Evolutionary conservation across 2,329 filamentous ascomycete genomes (phyloP), one percentile per base, ranked within the genome.

Genomic region (Penicillium brevicompactum): DNA sequence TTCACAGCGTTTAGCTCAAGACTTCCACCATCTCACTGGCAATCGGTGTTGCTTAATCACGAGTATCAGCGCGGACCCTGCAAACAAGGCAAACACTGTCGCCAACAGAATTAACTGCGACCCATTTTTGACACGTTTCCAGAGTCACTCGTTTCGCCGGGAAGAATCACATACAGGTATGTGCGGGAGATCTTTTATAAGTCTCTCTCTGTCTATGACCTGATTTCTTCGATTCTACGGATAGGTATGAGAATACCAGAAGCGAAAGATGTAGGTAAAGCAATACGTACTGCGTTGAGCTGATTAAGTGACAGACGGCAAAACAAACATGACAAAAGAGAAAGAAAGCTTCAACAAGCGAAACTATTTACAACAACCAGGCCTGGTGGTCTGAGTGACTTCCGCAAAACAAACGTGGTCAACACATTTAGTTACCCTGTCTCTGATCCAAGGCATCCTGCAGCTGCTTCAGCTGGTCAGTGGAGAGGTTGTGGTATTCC

Each of bases 11-110:
- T 62, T 64, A 34, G 32, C 13, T 57, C 61, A 65, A 42, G 51
- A 42, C 14, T 55, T 30, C 58, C 62, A 64, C 60, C 62, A 64
- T 58, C 52, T 51, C 49, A 10, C 16, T 16, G 57, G 61, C 31
- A 40, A 49, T 21, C 56, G 50, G 37, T 18, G 18, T 18, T 18
- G 18, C 18, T 18, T 18, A 18, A 18, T 18, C 18, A 18, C 18
- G 18, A 18, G 18, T 18, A 18, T 18, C 18, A 18, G 18, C 18
- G 18, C 18, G 18, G 18, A 18, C 18, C 18, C 18, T 18, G 18
- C 18, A 18, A 18, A 18, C 18, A 18, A 18, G 18, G 18, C 18
- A 18, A 18, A 18, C 18, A 18, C 18, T 18, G 18, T 18, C 18
- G 18, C 18, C 18, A 18, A 18, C 18, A 18, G 18, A 18, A 18